Conservation (phyloP, 2,329 filamentous ascomycete genomes). For the Aspergillus fijiensis region DNA sequence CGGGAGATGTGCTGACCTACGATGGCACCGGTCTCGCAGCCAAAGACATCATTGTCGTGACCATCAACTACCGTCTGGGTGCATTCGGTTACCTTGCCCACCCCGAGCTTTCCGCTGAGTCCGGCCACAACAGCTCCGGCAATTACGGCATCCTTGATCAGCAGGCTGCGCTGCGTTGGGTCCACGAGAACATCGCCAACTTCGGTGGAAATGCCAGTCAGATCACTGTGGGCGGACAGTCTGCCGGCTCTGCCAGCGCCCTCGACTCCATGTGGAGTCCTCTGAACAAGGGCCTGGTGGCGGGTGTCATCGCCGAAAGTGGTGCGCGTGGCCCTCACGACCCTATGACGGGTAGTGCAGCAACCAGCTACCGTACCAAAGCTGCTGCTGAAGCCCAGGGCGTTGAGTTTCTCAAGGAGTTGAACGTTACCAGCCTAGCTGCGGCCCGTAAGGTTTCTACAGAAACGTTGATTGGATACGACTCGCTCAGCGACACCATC, state of each 20-base stretch:
- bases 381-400: slow-evolving; percentile 21
- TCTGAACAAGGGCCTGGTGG: slow-evolving; percentile 23
- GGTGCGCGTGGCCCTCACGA: slow-evolving; percentile 33
- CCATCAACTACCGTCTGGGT: slow-evolving; percentile 34
- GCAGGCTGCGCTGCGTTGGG: slow-evolving; percentile 23
- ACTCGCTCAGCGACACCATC: slow-evolving; percentile 20
- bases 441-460: slow-evolving; percentile 43
- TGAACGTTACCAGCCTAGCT: slow-evolving; percentile 43
- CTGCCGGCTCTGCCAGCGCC: slow-evolving; percentile 31
- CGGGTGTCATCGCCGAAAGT: slow-evolving; percentile 33
- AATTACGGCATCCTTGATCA: slow-evolving; percentile 32
- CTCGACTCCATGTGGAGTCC: slow-evolving; percentile 28
- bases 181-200: slow-evolving; percentile 21
- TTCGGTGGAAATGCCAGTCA: slow-evolving; percentile 26
- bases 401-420: slow-evolving; percentile 36
- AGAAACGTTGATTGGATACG: slow-evolving; percentile 33
- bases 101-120: slow-evolving; percentile 25
- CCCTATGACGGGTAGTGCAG: slow-evolving; percentile 27
- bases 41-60: slow-evolving; percentile 26
- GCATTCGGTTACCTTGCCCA: slow-evolving; percentile 31
- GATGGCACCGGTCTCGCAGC: slow-evolving; percentile 22
- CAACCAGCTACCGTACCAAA: slow-evolving; percentile 27
- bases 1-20: slow-evolving; percentile 21
- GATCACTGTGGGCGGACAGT: slow-evolving; percentile 32
- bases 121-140: slow-evolving; percentile 29